These are phyloP conservation scores for Colletotrichum neosansevieriae DNA, from an alignment of 2,329 filamentous ascomycete genomes.

Conservation along the genomic window DNA sequence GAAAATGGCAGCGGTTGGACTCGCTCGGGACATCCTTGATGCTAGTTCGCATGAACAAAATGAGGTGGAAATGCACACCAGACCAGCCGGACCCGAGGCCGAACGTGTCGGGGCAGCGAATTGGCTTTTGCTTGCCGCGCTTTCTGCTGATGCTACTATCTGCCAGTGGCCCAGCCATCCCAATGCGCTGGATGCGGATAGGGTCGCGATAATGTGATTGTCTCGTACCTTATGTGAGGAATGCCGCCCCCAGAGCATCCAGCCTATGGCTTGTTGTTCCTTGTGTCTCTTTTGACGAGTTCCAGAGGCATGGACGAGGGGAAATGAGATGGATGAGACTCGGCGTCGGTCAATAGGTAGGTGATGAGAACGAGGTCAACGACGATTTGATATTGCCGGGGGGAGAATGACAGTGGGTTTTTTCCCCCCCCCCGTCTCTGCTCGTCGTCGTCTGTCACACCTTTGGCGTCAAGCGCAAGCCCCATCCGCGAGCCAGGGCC, in stretches of 20 bases:
- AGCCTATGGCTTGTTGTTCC: not conserved
- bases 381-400: conserved; percentile 26
- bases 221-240: conserved; percentile 38
- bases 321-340: conserved; percentile 5
- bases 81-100: conserved; percentile 35
- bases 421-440: not conserved
- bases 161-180: conserved; percentile 22
- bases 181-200: conserved; percentile 37
- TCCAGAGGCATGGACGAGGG: conserved; percentile 18
- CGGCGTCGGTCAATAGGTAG: not conserved
- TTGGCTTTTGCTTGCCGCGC: conserved; percentile 23
- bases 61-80: conserved; percentile 39
- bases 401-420: conserved; percentile 9
- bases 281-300: conserved; percentile 10
- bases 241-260: conserved; percentile 24
- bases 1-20: conserved; percentile 33
- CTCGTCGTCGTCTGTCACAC: conserved; percentile 31
- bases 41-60: conserved; percentile 41
- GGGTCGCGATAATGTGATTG: conserved; percentile 38
- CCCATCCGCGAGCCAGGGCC: conserved; percentile 34
- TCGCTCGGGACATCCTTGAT: conserved; percentile 40
- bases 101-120: conserved; percentile 32
- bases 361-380: conserved; percentile 13
- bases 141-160: conserved; percentile 3
- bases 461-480: conserved; percentile 35